Evolutionary conservation across 2,329 filamentous ascomycete genomes (phyloP), one percentile per base, ranked within the genome.

Genomic region (Penicillium sp.): DNA sequence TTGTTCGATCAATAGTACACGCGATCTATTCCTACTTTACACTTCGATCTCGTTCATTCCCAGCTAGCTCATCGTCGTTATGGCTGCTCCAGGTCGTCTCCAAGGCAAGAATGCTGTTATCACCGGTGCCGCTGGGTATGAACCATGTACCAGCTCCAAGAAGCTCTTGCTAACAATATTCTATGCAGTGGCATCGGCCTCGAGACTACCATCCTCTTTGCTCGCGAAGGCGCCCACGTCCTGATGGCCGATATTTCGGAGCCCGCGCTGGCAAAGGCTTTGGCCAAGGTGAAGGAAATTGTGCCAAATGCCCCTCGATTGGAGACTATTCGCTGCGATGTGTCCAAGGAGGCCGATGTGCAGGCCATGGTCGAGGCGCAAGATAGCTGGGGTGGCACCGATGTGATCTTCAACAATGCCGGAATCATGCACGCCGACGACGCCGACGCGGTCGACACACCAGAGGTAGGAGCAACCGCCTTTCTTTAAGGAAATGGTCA

Each of bases 391-490:
- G 89, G 89, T 58, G 89, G 89, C 30, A 68, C 92, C 2, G 89
- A 95, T 62, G 73, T 95, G 59, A 85, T 95, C 56, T 95, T 95
- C 80, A 95, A 95, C 79, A 95, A 95, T 64, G 89, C 89, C 15
- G 89, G 89, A 38, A 95, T 95, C 66, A 95, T 95, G 89, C 89
- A 95, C 69, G 81, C 79, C 32, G 74, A 83, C 41, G 84, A 88
- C 63, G 81, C 77, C 58, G 82, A 87, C 64, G 87, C 89, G 32
- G 71, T 93, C 61, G 77, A 83, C 62, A 95, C 88, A 1, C 81
- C 85, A 34, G 87, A 95, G 18, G 18, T 22, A 22, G 18, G 9
- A 22, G 9, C 18, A 22, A 22, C 5, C 18, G 9, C 9, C 9
- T 22, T 9, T 22, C 18, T 22, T 9, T 9, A 9, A 22, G 9